phyloP scores from a whole-genome alignment of 2,329 filamentous ascomycete genomes.

The Colletotrichum coccodes region DNA sequence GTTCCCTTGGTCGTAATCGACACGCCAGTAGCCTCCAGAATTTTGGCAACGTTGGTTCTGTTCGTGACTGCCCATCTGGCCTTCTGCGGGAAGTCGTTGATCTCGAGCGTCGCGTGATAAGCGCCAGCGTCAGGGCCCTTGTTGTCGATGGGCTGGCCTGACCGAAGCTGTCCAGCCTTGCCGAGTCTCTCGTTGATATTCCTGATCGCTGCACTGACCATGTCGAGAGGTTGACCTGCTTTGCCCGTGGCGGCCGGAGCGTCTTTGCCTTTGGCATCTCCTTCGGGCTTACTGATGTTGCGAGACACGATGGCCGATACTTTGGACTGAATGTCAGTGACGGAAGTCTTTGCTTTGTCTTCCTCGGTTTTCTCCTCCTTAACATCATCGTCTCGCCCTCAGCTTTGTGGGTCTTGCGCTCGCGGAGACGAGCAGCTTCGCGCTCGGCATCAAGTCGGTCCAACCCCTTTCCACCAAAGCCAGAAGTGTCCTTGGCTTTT shows the following conservation, averaged over 20 bases:
- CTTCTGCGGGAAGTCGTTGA: conserved; percentile 99
- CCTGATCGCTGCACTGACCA: conserved; percentile 89
- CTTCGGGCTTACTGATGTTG: conserved; percentile 58
- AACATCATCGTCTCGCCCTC: conserved; percentile 86
- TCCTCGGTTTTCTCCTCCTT: conserved; percentile 80
- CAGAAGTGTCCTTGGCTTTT: conserved; percentile 88
- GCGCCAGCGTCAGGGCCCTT: conserved; percentile 97
- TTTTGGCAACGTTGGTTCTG: conserved; percentile 97
- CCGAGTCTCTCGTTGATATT: conserved; percentile 92
- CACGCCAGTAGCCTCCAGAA: conserved; percentile 91
- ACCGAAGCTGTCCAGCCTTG: conserved; percentile 87
- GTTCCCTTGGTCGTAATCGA: conserved; percentile 98
- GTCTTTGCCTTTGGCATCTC: conserved; percentile 44
- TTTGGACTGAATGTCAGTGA: conserved; percentile 72
- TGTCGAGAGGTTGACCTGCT: conserved; percentile 74
- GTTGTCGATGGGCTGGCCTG: conserved; percentile 96
- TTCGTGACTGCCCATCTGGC: conserved; percentile 99
- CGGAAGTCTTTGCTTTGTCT: conserved; percentile 75
- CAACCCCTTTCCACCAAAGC: conserved; percentile 94
- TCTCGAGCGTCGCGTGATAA: conserved; percentile 96
- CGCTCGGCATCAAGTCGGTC: conserved; percentile 92
- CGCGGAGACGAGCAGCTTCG: conserved; percentile 84
- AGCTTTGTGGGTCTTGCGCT: conserved; percentile 89
- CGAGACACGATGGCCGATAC: conserved; percentile 67
- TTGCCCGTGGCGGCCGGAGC: conserved; percentile 64